phyloP scores from a whole-genome alignment of 257 asterid genomes.

The Fraxinus cuspidata region DNA sequence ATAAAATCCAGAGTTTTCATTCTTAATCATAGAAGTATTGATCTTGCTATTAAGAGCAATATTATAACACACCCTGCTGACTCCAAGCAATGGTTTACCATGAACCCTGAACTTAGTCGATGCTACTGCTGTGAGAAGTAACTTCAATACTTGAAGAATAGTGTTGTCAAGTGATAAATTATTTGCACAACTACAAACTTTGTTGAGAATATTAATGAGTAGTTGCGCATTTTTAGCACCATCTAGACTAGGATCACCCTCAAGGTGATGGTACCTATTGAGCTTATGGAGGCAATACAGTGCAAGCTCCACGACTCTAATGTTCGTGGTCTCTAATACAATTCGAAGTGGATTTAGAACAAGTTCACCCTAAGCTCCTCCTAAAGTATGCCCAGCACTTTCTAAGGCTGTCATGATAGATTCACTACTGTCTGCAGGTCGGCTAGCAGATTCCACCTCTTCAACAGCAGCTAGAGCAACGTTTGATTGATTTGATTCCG shows the following conservation, averaged over 20 bases:
- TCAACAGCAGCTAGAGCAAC: constrained; percentile 41
- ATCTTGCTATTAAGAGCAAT: too few species aligned
- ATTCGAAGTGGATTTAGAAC: constrained; percentile 81
- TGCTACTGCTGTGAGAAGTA: too few species aligned
- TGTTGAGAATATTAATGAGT: constrained; percentile 40
- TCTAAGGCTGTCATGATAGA: constrained; percentile 59
- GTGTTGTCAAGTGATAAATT: too few species aligned
- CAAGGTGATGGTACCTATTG: too few species aligned
- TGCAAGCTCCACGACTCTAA: constrained; percentile 89
- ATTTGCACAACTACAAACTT: constrained; percentile 53
- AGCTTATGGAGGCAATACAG: constrained; percentile 86
- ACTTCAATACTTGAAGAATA: too few species aligned
- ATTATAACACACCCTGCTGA: too few species aligned
- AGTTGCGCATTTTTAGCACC: too few species aligned
- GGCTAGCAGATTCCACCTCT: constrained; percentile 40
- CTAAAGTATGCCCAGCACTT: constrained; percentile 79
- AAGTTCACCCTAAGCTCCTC: constrained; percentile 82
- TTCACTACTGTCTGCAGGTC: constrained; percentile 38
- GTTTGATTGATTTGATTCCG: constrained; percentile 43
- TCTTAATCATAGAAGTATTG: too few species aligned
- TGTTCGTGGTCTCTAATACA: constrained; percentile 89
- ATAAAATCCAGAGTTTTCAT: too few species aligned
- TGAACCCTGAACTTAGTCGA: too few species aligned
- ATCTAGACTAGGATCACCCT: too few species aligned
- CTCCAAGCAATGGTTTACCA: too few species aligned